Conservation (phyloP, 495 filamentous ascomycete species). For the Monascus purpureus region DNA sequence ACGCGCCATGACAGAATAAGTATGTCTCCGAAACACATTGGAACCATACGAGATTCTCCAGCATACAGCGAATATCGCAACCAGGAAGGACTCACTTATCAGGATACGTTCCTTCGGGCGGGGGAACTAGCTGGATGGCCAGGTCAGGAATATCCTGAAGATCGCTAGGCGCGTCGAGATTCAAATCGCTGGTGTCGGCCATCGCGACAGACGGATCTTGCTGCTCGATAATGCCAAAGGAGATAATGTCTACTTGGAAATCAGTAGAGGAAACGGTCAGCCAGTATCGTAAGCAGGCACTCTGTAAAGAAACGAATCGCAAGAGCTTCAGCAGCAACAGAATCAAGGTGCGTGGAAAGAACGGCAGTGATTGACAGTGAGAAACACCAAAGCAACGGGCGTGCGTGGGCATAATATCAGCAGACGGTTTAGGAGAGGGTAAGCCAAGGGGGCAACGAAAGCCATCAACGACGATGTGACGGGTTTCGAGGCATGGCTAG, state of each 20-base stretch:
- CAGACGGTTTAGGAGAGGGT: not conserved
- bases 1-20: not conserved
- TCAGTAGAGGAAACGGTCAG: too few relatives aligned
- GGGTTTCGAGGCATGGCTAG: too few relatives aligned
- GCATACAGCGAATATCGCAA: not conserved
- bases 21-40: not conserved
- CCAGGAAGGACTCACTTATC: slow-evolving; percentile 22
- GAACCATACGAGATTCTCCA: not conserved
- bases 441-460: not conserved
- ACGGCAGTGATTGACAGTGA: slow-evolving; percentile 9
- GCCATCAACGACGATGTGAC: not conserved
- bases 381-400: slow-evolving; percentile 9
- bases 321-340: too few relatives aligned
- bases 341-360: slow-evolving; percentile 38
- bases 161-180: slow-evolving; percentile 33
- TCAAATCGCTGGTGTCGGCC: slow-evolving; percentile 30
- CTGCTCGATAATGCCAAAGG: slow-evolving; percentile 3
- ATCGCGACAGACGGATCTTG: slow-evolving; percentile 13
- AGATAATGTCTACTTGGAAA: not conserved
- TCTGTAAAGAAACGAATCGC: too few relatives aligned
- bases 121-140: slow-evolving; percentile 28
- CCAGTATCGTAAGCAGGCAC: slow-evolving; percentile 1
- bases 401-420: slow-evolving; percentile 29
- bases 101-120: slow-evolving; percentile 31
- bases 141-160: slow-evolving; percentile 35